phyloP scores from a whole-genome alignment of 1,284 basidiomycete genomes.

The Trametes polyzona region DNA sequence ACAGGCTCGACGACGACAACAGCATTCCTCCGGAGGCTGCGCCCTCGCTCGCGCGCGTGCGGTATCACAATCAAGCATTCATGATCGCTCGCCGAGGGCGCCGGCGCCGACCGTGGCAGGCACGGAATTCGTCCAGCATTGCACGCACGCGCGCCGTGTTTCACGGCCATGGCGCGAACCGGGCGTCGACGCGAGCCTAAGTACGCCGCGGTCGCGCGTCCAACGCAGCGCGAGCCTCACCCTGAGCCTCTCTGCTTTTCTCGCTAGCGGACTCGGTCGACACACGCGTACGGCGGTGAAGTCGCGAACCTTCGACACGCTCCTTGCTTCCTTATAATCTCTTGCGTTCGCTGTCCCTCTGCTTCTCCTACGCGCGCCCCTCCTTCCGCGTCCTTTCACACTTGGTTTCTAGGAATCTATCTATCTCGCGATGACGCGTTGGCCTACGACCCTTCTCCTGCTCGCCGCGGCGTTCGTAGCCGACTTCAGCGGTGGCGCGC shows the following conservation, averaged over 20 bases:
- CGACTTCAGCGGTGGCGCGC: background rate
- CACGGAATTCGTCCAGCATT: background rate
- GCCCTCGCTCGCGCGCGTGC: background rate
- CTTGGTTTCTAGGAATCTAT: background rate
- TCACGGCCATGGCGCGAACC: slow-evolving; percentile 5
- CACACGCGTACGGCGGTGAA: too few species aligned
- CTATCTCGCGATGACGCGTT: background rate
- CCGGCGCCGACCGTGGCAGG: background rate
- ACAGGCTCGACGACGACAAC: too few species aligned
- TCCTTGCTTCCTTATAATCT: too few species aligned
- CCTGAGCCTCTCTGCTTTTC: too few species aligned
- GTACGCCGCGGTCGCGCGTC: background rate
- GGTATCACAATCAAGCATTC: slow-evolving; percentile 14
- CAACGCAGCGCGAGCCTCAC: background rate
- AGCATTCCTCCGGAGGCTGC: background rate
- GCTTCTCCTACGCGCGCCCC: background rate
- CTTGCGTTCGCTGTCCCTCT: background rate
- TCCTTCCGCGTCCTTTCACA: background rate
- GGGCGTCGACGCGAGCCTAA: slow-evolving; percentile 5
- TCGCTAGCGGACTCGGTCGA: too few species aligned
- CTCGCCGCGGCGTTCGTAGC: slow-evolving; percentile 1
- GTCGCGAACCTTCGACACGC: too few species aligned
- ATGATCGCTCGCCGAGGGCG: background rate
- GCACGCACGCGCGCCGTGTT: slow-evolving; percentile 2
- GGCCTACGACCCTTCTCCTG: slow-evolving; percentile 2